These are phyloP conservation scores for Aspergillus vadensis DNA, from an alignment of 2,329 filamentous ascomycete genomes.

Conservation along the genomic window DNA sequence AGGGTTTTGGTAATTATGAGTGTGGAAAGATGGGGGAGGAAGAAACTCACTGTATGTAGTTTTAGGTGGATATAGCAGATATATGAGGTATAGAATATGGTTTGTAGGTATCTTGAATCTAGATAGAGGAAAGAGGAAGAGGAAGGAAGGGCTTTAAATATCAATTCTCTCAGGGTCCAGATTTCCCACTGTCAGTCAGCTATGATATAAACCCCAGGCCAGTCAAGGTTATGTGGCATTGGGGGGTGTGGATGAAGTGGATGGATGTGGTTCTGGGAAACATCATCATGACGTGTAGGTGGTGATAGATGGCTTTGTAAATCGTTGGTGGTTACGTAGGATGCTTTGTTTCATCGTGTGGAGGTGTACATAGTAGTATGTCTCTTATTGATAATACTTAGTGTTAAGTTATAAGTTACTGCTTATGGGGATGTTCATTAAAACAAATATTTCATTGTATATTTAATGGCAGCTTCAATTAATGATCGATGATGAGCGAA, in stretches of 20 bases:
- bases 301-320: neutral
- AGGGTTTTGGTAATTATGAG: neutral
- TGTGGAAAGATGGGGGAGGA: neutral
- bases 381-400: too few relatives aligned
- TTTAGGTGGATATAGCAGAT: neutral
- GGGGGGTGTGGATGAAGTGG: too few relatives aligned
- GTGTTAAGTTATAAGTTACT: too few relatives aligned
- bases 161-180: neutral
- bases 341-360: neutral
- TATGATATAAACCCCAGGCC: neutral
- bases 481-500: neutral
- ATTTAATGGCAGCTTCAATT: too few relatives aligned
- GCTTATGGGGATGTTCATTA: too few relatives aligned
- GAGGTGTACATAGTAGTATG: neutral
- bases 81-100: neutral
- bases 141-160: neutral
- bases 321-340: neutral
- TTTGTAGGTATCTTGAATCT: neutral
- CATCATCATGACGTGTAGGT: conserved; percentile 36
- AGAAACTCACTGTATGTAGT: neutral
- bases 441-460: too few relatives aligned
- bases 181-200: neutral
- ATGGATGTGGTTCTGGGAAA: conserved; percentile 9
- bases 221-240: neutral
- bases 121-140: neutral